phyloP scores from a whole-genome alignment of 306 rosid genomes.

The barrel medic (Medicago truncatula) region MtrunA17r5.0-ANR NC_053047.1:10850501-10851000 shows the following conservation, averaged over 20 bases:
- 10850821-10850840: neutral
- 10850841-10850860: neutral
- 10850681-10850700: no score
- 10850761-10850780: neutral
- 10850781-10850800: neutral
- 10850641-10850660: no score
- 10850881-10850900: neutral
- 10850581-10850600: no score
- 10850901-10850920: neutral
- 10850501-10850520: no score
- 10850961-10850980: neutral
- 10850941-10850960: neutral
- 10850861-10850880: neutral
- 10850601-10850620: no score
- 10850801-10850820: neutral
- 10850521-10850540: no score
- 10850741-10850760: neutral
- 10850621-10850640: no score
- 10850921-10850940: conserved; percentile 4
- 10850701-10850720: no score
- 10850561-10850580: no score
- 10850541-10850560: no score
- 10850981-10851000: neutral
- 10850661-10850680: no score
- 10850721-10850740: neutral